Evolutionary conservation across 2,329 filamentous ascomycete species (phyloP), one percentile per base, ranked within the genome.

Genomic region (Byssothecium circinans): DNA sequence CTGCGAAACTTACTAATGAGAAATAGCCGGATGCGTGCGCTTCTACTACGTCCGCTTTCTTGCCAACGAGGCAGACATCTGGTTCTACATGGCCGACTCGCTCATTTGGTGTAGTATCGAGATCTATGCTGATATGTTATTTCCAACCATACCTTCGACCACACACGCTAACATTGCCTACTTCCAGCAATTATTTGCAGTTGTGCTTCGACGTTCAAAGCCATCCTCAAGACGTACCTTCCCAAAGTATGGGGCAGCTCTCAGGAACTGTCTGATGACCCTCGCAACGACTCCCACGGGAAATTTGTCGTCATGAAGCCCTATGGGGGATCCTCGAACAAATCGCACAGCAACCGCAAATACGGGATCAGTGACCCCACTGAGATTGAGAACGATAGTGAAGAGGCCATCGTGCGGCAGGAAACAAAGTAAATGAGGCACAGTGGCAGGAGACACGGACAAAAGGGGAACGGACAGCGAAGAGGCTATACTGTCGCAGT

Each of bases 41-140:
- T 49, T 43, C 22, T 44, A 49, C 35, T 49, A 49, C 35, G 46
- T 49, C 10, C 41, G 44, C 17, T 49, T 44, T 15, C 41, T 49
- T 12, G 46, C 46, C 2, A 25, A 49, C n/a, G 46, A 49, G 40
- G 25, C 27, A 11, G 46, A 49, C 14, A 30, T 49, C 11, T 49
- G 41, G 41, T 49, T 34, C 20, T 49, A 49, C 41, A 43, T 49
- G 41, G 46, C 46, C 18, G 29, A 39, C 29, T 49, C 46, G 12
- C 46, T 49, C 41, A 49, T 44, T 17, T 49, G 46, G 46, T 49
- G 46, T 19, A 43, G 35, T 20, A 49, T 49, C 18, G 46, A 49
- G 29, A 49, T 49, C 23, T 49, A 49, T 35, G 46, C 46, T 19
- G 46, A 41, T 44, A 41, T 11, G 45, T 39, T 25, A 23, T 35